Evolutionary conservation across 176 grass and related monocot genomes (phyloP).

Genomic region (Oryza officinalis): DNA sequence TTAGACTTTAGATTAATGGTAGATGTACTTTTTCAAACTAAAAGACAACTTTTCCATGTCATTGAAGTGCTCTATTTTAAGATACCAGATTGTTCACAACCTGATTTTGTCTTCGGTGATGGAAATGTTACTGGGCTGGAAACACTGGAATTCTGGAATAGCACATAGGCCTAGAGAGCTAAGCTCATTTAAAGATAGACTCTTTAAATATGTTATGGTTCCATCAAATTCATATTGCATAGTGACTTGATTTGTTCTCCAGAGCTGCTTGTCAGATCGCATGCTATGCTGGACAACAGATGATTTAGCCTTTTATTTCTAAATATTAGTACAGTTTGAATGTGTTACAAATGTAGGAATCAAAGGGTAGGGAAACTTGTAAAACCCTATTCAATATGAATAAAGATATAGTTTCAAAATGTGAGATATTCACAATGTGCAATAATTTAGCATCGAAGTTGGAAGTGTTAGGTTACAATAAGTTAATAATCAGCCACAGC

Average conservation of each 20-base stretch:
- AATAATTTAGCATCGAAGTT: not conserved
- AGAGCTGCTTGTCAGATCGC: not conserved
- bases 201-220: not conserved
- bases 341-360: not conserved
- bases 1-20: not conserved
- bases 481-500: not conserved
- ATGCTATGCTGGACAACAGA: not conserved
- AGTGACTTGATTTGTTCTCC: not conserved
- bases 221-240: not conserved
- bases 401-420: not conserved
- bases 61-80: not conserved
- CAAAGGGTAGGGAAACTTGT: not conserved
- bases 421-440: not conserved
- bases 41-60: not conserved
- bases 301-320: not conserved
- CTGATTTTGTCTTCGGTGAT: not conserved
- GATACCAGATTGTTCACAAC: not conserved
- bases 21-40: not conserved
- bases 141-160: not conserved
- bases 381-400: not conserved
- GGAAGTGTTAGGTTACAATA: not conserved
- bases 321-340: not conserved
- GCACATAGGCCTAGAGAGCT: not conserved
- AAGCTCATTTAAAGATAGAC: not conserved
- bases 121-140: not conserved